Evolutionary conservation across 2,329 filamentous ascomycete species (phyloP), one percentile per base, ranked within the genome.

Genomic region (Talaromyces islandicus): DNA sequence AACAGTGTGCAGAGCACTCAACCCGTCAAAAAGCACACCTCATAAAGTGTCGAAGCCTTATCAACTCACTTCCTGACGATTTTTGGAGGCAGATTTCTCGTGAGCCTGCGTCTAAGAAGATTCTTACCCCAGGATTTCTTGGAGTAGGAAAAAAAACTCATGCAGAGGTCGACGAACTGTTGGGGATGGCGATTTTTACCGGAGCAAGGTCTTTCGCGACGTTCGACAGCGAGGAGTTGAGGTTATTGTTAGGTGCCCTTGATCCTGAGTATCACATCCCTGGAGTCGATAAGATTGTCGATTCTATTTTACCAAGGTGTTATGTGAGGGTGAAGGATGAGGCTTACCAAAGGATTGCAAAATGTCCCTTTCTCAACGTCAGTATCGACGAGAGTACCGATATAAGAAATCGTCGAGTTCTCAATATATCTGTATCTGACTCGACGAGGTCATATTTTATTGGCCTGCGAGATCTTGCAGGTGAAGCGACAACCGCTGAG

Each of bases 171-270:
- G 48, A 51, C 4, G 1, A 27, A 3, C 1, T 27, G 6, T 14
- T 51, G 14, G 48, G 48, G 2, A 51, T 51, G 25, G 10, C 11
- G 2, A 27, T 51, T 25, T 51, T 51, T 27, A 29, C 64, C 77
- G 11, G 61, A 67, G 48, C 67, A 68, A 41, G 69, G 69, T 30
- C 73, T 65, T 43, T 58, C 64, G 12, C 32, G 59, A 25, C 61
- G 60, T 59, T 65, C 11, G 12, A 27, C 25, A 51, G 43, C n/a
- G 21, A 24, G 32, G 32, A 14, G 14, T 17, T 38, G 4, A 38
- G 32, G 14, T 1, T 14, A 17, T 14, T 38, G 5, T 3, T 17
- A 17, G 17, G 14, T 38, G 12, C 32, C 5, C 12, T 38, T 14
- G 12, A 38, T 38, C 32, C 32, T 17, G 14, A 38, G 14, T 38